These are phyloP conservation scores for Simmondsia chinensis DNA, from an alignment of 148 eudicot genomes.

Conservation along the genomic window DNA sequence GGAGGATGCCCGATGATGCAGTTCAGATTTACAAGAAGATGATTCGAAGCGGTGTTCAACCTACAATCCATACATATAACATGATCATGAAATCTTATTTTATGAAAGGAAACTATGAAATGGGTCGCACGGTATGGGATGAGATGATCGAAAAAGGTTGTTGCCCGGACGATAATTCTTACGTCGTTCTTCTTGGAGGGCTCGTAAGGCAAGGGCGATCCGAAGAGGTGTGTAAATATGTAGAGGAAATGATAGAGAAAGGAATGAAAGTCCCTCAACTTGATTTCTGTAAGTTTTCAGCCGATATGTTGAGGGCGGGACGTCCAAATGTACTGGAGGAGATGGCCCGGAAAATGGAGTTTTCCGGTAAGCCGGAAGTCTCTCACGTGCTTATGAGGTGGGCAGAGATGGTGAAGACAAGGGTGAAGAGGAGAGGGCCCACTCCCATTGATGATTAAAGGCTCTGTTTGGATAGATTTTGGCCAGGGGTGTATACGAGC, in stretches of 20 bases:
- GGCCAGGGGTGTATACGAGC: neutral
- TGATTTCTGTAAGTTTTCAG: slow-evolving; percentile 56
- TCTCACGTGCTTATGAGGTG: slow-evolving; percentile 50
- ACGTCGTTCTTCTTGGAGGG: slow-evolving; percentile 68
- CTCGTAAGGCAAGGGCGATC: slow-evolving; percentile 63
- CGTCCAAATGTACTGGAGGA: slow-evolving; percentile 54
- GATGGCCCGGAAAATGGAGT: slow-evolving; percentile 57
- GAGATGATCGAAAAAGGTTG: slow-evolving; percentile 74
- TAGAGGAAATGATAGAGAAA: slow-evolving; percentile 76
- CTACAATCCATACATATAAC: slow-evolving; percentile 71
- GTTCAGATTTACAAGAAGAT: slow-evolving; percentile 63
- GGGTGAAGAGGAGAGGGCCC: slow-evolving; percentile 17
- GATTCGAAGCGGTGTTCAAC: slow-evolving; percentile 46
- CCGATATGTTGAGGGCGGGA: slow-evolving; percentile 55
- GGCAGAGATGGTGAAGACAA: slow-evolving; percentile 52
- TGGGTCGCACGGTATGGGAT: slow-evolving; percentile 72
- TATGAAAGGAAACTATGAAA: slow-evolving; percentile 34
- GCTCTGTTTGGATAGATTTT: neutral
- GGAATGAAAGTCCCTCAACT: slow-evolving; percentile 88
- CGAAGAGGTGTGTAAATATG: slow-evolving; percentile 59
- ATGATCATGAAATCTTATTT: slow-evolving; percentile 86
- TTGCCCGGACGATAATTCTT: slow-evolving; percentile 87
- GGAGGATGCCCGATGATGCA: slow-evolving; percentile 77
- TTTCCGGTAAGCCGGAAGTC: slow-evolving; percentile 56
- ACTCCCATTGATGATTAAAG: slow-evolving; percentile 11